Evolutionary conservation across 768 basidiomycete genomes (phyloP), one percentile per base, ranked within the genome.

Genomic region (Rhodocollybia butyracea): DNA sequence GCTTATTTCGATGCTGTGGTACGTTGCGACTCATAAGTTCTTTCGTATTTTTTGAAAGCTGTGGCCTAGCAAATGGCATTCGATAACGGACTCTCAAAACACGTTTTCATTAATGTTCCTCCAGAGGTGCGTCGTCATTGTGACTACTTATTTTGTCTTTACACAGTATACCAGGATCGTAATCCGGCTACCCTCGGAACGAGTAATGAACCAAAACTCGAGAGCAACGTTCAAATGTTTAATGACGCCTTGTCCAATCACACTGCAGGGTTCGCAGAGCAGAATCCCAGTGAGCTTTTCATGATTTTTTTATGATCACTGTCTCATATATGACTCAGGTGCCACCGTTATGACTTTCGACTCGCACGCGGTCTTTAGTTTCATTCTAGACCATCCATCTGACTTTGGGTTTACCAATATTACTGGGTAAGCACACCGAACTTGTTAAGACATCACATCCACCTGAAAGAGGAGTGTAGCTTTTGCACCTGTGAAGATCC

Each of bases 41-140:
- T 10, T 17, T 2, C 17, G 15, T 5, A 17, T 2, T 24, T 22
- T 17, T 11, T 17, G n/a, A 51, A 54, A 4, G 24, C 51, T 39
- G 39, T 19, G 54, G 21, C 29, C 10, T 56, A 76, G 80, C 73
- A 72, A 71, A 63, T 59, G 31, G 76, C 75, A 0, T 70, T 72
- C 56, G 57, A 71, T 38, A 66, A 68, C 43, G 76, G 77, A 40
- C 72, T 81, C 15, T 64, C 61, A 21, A 71, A 75, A 5, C 78
- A 82, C 58, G 69, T 83, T 24, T 82, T 83, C 66, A 66, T 82
- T 64, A 82, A 80, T 57, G 80, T 82, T n/a, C 79, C 81, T 30
- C 78, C 82, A 21, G 77, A 75, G 58, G n/a, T n/a, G n/a, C n/a
- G n/a, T n/a, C n/a, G n/a, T n/a, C n/a, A n/a, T n/a, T n/a, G n/a